Base-by-base conservation (phyloP, 2,329 filamentous ascomycete species). In the Hypoxylon rubiginosum region DNA sequence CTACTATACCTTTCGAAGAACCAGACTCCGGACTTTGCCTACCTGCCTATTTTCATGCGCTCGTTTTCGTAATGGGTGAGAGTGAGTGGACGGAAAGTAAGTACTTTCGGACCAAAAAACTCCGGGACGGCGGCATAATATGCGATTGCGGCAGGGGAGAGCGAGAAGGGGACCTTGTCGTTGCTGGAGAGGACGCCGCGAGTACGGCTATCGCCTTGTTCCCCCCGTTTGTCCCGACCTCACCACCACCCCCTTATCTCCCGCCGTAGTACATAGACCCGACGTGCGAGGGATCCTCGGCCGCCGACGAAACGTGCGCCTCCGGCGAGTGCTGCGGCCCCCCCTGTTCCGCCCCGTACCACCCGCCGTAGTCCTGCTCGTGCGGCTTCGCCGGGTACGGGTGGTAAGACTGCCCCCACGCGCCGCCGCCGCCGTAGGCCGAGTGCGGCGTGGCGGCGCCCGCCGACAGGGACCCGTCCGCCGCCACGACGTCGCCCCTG, bases 401-500 rank as follows among this genome's bases (percentile, higher is more conserved):
- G n/a, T n/a, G 72, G 54, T 82, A 83, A 28, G 80, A 76, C 49
- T 82, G 81, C 34, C 81, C 80, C 84, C 84, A 86, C 17, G 77
- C 64, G 10, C 79, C 75, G 64, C 83, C 13, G 10, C 34, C 11
- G 34, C 34, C 34, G 34, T 36, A 84, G 36, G 72, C 75, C 6
- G 80, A 65, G 13, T 80, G 69, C 3, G 81, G 77, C 4, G 77
- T 75, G 13, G 78, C 75, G 11, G 78, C 75, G 1, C 78, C 81
- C 0, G 81, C 75, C 0, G 82, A 80, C 8, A 84, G 71, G 4
- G 81, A 78, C 9, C 75, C 75, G 3, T 64, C n/a, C n/a, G n/a
- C n/a, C n/a, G n/a, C n/a, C n/a, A n/a, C n/a, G n/a, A n/a, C n/a
- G n/a, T n/a, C n/a, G n/a, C n/a, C n/a, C n/a, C n/a, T n/a, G n/a